Percentiles rank a stretch among this genome's conserved stretches.
These are phyloP conservation scores for Trematosphaeria pertusa DNA, from an alignment of 2,329 filamentous ascomycete genomes.

Conservation along the genomic window DNA sequence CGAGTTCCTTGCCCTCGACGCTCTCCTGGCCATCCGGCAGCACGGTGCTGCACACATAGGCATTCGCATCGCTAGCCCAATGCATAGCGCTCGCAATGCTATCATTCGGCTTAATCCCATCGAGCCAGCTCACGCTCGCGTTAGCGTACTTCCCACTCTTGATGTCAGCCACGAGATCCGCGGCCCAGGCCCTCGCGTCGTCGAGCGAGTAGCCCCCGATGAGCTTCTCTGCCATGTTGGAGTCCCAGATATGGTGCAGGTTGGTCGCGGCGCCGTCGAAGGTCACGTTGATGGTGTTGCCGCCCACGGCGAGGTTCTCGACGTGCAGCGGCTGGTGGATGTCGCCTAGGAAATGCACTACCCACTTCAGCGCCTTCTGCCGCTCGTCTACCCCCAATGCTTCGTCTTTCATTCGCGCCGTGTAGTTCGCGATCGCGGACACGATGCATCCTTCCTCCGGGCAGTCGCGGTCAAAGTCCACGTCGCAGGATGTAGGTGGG, in stretches of 20 bases:
- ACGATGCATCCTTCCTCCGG: constrained; percentile 58
- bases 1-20: constrained; percentile 48
- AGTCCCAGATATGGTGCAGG: constrained; percentile 55
- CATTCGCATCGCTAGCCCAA: constrained; percentile 54
- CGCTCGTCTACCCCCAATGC: constrained; percentile 40
- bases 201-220: constrained; percentile 48
- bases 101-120: constrained; percentile 46
- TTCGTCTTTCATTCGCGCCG: constrained; percentile 45
- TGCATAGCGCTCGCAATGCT: constrained; percentile 45
- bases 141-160: constrained; percentile 48
- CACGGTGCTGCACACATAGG: constrained; percentile 52
- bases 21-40: constrained; percentile 47
- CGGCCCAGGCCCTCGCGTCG: constrained; percentile 49
- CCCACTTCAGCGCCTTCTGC: constrained; percentile 56
- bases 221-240: constrained; percentile 52
- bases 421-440: constrained; percentile 60
- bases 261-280: constrained; percentile 52
- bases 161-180: constrained; percentile 46
- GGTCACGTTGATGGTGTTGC: constrained; percentile 53
- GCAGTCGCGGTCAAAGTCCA: constrained; percentile 61
- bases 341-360: constrained; percentile 70
- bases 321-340: constrained; percentile 74
- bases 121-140: constrained; percentile 43
- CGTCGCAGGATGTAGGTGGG: constrained; percentile 56
- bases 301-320: constrained; percentile 54